These are phyloP conservation scores for Delonix regia DNA, from an alignment of 306 rosid species.

Conservation along the genomic window DNA sequence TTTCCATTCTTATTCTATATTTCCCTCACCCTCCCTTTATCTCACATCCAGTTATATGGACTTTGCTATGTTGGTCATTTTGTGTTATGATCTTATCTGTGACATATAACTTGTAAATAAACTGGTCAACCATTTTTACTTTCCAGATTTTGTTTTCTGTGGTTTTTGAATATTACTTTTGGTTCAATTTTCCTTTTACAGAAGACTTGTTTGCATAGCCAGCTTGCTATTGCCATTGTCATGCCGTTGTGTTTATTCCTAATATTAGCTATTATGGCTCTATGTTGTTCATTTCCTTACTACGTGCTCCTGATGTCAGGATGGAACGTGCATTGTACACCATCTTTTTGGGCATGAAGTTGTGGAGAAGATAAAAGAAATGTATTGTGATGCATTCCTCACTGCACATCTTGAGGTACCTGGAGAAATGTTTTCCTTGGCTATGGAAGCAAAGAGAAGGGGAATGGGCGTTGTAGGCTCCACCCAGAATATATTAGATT, in stretches of 20 bases:
- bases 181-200: not conserved
- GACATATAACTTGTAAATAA: not conserved
- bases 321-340: conserved; percentile 94
- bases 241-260: not conserved
- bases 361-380: conserved; percentile 85
- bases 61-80: conserved; percentile 1
- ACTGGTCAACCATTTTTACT: not conserved
- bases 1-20: conserved; percentile 9
- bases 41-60: not conserved
- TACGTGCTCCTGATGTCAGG: conserved; percentile 53
- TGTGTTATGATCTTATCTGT: not conserved
- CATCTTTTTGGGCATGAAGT: conserved; percentile 94
- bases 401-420: conserved; percentile 99
- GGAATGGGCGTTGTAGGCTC: conserved; percentile 98
- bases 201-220: not conserved
- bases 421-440: conserved; percentile 98
- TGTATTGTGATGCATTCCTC: conserved; percentile 93
- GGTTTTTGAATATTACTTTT: not conserved
- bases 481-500: conserved; percentile 88
- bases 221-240: conserved; percentile 13
- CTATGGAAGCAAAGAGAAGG: conserved; percentile 98
- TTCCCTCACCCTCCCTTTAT: not conserved
- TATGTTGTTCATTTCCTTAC: conserved; percentile 38
- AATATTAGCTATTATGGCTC: conserved; percentile 6
- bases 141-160: not conserved